Base-by-base conservation (phyloP, 306 rosid genomes). In the Rosa lucieae region DNA sequence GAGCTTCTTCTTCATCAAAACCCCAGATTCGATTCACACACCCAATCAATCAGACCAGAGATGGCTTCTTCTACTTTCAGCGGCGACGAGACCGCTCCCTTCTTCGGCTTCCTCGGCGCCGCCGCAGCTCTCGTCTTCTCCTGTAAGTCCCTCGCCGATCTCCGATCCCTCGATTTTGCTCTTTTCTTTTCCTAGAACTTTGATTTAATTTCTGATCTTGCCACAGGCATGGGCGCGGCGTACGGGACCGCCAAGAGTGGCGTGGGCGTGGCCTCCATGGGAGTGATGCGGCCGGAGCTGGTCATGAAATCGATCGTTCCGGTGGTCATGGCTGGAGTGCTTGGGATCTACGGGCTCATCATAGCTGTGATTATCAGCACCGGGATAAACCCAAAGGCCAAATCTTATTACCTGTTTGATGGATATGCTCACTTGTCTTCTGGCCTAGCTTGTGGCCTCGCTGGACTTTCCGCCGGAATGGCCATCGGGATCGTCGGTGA, bases 71-170 rank as follows among this genome's bases (percentile, higher is more conserved):
- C 86, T 11, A 23, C 78, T 26, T 91, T 89, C 86, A 91, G 92
- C 77, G 94, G 92, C 79, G 97, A 92, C 66, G 97, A 92, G 80
- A 92, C 97, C 17, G 92, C 97, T 80, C 97, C 97, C 0, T 92
- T 89, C 90, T 92, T 89, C 80, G 94, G 94, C 84, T 92, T 92
- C 84, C 91, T 92, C 44, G 92, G 92, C 4, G 94, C 94, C 65
- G 94, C 94, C 8, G 91, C 91, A 0, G 94, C 97, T 3, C 97
- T 92, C 58, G 90, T 92, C 42, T 92, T 90, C 87, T 92, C 94
- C 46, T 92, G 94, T 89, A 73, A 66, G 66, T 59, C 3, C 9
- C 32, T 37, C 77, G 1, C 48, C 26, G 20, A 61, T 74, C 76
- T 67, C 32, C 68, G 35, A 7, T 77, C 29, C 21, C 66, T 55